These are phyloP conservation scores for Populus tomentosa DNA, from an alignment of 441 rosid species.

Conservation along the genomic window DNA sequence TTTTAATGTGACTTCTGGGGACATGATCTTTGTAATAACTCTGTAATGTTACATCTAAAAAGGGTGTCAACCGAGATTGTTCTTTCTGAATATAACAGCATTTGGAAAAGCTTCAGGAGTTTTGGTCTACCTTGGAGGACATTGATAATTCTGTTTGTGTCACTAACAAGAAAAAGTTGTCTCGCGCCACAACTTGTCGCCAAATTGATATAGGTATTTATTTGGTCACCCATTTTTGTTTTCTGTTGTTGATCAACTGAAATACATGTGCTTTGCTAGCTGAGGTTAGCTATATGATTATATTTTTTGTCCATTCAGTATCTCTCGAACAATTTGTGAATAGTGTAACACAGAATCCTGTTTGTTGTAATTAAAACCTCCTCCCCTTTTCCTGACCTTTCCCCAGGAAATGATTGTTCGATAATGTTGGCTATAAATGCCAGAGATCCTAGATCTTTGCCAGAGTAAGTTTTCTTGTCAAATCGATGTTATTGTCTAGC, in stretches of 20 bases:
- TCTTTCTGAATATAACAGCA: slow-evolving; percentile 33
- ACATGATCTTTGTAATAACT: slow-evolving; percentile 2
- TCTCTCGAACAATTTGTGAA: too few species aligned
- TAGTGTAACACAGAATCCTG: too few species aligned
- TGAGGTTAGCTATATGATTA: too few species aligned
- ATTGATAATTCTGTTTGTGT: slow-evolving; percentile 59
- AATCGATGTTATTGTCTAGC: slow-evolving; percentile 5
- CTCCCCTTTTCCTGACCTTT: neutral
- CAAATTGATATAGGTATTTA: slow-evolving; percentile 49
- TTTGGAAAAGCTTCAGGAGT: slow-evolving; percentile 58
- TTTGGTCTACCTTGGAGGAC: slow-evolving; percentile 71
- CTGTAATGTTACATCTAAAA: slow-evolving; percentile 2
- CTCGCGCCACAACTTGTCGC: slow-evolving; percentile 43
- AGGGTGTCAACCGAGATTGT: neutral
- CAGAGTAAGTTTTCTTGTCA: slow-evolving; percentile 52
- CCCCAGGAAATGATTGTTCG: slow-evolving; percentile 54
- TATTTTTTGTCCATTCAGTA: too few species aligned
- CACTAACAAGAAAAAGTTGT: slow-evolving; percentile 40
- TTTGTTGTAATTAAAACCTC: neutral
- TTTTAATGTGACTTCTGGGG: neutral
- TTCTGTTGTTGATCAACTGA: neutral
- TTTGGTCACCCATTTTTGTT: slow-evolving; percentile 1
- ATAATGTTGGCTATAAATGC: slow-evolving; percentile 36
- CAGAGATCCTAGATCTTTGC: slow-evolving; percentile 54
- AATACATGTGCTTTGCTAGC: too few species aligned